phyloP scores from a whole-genome alignment of 2,329 filamentous ascomycete species.

The Cadophora malorum region DNA sequence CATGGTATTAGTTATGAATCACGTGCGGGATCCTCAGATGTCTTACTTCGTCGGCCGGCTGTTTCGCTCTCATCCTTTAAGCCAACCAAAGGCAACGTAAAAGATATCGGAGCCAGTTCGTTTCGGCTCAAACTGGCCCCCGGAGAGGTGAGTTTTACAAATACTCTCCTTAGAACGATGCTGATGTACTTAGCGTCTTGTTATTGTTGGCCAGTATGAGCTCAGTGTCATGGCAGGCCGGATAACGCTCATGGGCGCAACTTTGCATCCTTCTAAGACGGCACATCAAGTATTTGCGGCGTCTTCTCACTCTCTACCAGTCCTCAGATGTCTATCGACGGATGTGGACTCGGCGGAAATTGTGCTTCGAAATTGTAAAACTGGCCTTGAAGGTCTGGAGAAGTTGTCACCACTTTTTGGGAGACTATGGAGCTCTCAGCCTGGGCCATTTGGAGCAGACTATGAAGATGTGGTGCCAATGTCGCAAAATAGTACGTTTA shows the following conservation, averaged over 20 bases:
- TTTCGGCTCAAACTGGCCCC: conserved; percentile 53
- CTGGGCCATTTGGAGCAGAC: conserved; percentile 35
- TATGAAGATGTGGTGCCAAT: conserved; percentile 30
- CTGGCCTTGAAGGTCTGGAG: conserved; percentile 59
- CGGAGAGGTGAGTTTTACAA: conserved; percentile 53
- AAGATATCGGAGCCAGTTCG: conserved; percentile 48
- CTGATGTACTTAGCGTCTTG: conserved; percentile 57
- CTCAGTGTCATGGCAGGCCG: conserved; percentile 66
- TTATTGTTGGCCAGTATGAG: conserved; percentile 72
- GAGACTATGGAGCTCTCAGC: conserved; percentile 66
- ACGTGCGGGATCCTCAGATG: conserved; percentile 36
- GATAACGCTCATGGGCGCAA: conserved; percentile 69
- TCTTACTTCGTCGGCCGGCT: conserved; percentile 39
- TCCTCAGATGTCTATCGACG: conserved; percentile 58
- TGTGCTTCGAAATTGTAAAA: conserved; percentile 56
- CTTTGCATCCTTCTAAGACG: conserved; percentile 55
- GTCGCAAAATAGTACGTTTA: conserved; percentile 50
- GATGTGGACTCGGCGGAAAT: conserved; percentile 61
- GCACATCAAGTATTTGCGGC: conserved; percentile 68
- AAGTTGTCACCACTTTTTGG: conserved; percentile 70
- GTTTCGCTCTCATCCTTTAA: conserved; percentile 54
- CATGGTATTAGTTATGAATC: conserved; percentile 37
- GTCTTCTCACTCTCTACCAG: conserved; percentile 72
- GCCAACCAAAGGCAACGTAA: conserved; percentile 53
- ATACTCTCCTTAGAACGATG: neutral